Evolutionary conservation across 208 protist species (phyloP), one percentile per base, ranked within the genome.

Genomic region (Leishmania major): DNA sequence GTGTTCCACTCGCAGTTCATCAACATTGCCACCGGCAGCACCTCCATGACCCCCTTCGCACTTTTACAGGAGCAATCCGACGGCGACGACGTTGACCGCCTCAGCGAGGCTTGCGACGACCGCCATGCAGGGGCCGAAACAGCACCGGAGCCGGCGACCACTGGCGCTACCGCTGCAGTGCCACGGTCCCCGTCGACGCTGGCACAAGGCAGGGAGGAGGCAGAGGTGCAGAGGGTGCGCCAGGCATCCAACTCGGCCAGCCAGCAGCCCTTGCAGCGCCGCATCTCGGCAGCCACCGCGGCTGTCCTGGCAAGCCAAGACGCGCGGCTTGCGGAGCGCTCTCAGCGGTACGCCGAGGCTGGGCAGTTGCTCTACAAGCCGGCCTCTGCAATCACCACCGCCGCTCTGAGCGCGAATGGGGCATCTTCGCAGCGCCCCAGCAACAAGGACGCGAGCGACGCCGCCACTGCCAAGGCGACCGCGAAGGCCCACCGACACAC

Each of bases 1-100:
- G 67, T 86, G 25, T 75, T 81, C 13, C 81, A 86, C 53, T 76
- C 87, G 35, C 93, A 95, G 83, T 96, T 96, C 79, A 81, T 96
- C 43, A 92, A 96, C 75, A 25, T 95, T 28, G 47, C 83, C 19
- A 93, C 89, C 7, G 82, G 89, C 67, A 67, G n/a, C 49, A 79
- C 82, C 13, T 86, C 81, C 55, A 92, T 95, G 92, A 88, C 78
- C 1, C 89, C 93, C 17, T 94, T 94, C 31, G 86, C 79, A 25
- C 80, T 90, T 15, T 78, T 79, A n/a, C 70, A 83, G n/a, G 64
- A 82, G 77, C 71, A 78, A 70, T 4, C 4, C 73, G 49, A 3
- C 47, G 51, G 31, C 31, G 51, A 74, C 37, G 45, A 13, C n/a
- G 37, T 28, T 47, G 69, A 73, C 45, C 69, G 6, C 1, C 10